These are phyloP conservation scores for Pinus tabuliformis DNA, from an alignment of 75 land plant genomes.

Conservation along the genomic window DNA sequence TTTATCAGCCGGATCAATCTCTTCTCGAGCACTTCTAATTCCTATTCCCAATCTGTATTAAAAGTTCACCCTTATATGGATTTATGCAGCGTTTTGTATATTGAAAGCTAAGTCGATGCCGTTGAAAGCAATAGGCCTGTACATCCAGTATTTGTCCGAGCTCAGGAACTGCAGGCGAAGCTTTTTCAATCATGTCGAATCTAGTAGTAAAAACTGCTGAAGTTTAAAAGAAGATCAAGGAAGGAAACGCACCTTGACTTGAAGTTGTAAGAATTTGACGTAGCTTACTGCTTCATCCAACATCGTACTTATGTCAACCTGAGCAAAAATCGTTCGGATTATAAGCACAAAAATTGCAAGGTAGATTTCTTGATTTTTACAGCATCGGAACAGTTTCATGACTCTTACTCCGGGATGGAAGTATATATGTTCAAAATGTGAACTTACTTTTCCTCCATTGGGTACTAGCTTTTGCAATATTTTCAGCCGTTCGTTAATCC, in stretches of 20 bases:
- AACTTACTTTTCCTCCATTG: constrained; percentile 66
- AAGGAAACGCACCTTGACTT: constrained; percentile 54
- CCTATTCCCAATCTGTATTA: too few species aligned
- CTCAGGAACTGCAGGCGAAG: constrained; percentile 57
- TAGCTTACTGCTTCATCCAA: constrained; percentile 71
- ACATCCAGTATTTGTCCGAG: constrained; percentile 82
- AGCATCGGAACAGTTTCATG: neutral
- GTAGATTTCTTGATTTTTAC: neutral
- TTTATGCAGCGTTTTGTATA: constrained; percentile 10
- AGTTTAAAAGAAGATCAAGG: neutral
- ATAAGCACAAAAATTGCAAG: neutral
- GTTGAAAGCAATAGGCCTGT: constrained; percentile 65
- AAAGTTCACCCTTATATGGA: too few species aligned
- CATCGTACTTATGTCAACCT: constrained; percentile 86
- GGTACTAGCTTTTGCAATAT: constrained; percentile 63
- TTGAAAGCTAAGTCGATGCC: constrained; percentile 64
- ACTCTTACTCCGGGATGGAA: neutral
- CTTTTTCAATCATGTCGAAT: neutral
- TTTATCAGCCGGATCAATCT: too few species aligned
- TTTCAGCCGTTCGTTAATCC: constrained; percentile 65
- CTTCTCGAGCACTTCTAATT: too few species aligned
- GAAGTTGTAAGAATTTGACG: constrained; percentile 71
- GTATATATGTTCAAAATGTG: neutral
- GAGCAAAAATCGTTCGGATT: neutral
- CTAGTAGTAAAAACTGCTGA: neutral